phyloP scores from a whole-genome alignment of 2,329 filamentous ascomycete genomes.

The Fusarium sp. region DNA sequence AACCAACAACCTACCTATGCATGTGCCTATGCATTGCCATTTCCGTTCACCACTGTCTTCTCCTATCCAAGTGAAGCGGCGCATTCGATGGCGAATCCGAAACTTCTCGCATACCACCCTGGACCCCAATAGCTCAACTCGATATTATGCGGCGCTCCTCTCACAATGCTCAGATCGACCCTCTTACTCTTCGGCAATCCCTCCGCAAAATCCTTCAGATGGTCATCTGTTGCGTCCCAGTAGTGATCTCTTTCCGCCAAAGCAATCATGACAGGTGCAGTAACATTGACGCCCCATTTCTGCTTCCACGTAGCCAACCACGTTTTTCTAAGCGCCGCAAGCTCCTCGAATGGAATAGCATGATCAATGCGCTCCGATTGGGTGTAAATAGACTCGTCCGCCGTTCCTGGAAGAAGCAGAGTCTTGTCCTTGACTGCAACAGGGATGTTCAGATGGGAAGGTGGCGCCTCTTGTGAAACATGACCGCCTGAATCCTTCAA shows the following conservation, averaged over 20 bases:
- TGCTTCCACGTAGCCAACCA: constrained; percentile 38
- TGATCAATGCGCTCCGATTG: constrained; percentile 33
- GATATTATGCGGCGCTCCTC: constrained; percentile 37
- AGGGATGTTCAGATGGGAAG: constrained; percentile 30
- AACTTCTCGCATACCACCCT: constrained; percentile 40
- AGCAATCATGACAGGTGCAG: constrained; percentile 32
- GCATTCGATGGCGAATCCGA: constrained; percentile 41
- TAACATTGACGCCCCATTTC: constrained; percentile 36
- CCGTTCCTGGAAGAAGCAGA: constrained; percentile 34
- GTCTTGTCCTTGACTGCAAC: constrained; percentile 34
- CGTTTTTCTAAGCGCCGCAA: constrained; percentile 15
- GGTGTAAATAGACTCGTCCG: constrained; percentile 31
- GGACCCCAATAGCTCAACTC: constrained; percentile 40
- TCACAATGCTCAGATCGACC: constrained; percentile 36
- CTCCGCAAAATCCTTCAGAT: constrained; percentile 24
- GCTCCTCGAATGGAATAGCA: constrained; percentile 34
- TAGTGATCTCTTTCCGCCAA: constrained; percentile 32
- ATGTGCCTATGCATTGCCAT: neutral
- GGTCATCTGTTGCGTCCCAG: constrained; percentile 38
- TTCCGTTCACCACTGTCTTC: neutral
- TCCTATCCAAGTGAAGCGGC: constrained; percentile 20
- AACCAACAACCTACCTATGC: neutral
- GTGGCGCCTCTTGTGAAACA: constrained; percentile 15
- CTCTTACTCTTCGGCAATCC: constrained; percentile 28
- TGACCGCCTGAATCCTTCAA: constrained; percentile 30